Base-by-base conservation (phyloP, 192 early-diverging fungal genomes). In the Coemansia sp. region DNA sequence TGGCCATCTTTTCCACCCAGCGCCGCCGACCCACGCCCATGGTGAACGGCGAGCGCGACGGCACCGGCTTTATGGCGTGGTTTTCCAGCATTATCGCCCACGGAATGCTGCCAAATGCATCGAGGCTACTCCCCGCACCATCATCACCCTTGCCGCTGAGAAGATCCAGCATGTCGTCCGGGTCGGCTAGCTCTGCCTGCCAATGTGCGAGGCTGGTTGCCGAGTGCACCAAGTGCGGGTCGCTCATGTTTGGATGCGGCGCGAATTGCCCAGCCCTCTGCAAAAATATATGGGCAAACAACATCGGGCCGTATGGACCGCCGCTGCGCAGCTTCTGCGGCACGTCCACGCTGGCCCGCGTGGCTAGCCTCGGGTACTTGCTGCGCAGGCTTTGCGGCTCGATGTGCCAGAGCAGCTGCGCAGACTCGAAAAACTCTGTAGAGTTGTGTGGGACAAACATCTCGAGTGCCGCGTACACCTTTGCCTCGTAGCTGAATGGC, bases 351-450 rank as follows among this genome's bases (percentile, higher is more conserved):
- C 11, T 18, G 2, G 33, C 58, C 18, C 38, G 31, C 3, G 49
- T 47, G 33, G 27, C 24, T 19, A 59, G 38, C 21, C 53, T 33
- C 19, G 64, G 64, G 30, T 52, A 28, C 28, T 35, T 66, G 64
- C 29, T 47, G 12, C 16, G 38, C 2, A 59, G 12, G 30, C 25
- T 47, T 42, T 66, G 64, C 24, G 48, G 57, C 10, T 48, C 64
- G 33, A 31, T 54, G 8, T 44, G 50, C 56, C 64, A 66, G 21
- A 66, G 47, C 56, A 66, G 23, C 65, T 54, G 56, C 18, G 65
- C 65, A 3, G 6, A 32, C n/a, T 67, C 50, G 21, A 67, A 66
- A 21, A 58, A 66, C 8, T 6, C 25, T 2, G 48, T 50, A 6
- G 23, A 33, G 27, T 58, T 58, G 48, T 2, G 5, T 42, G 56